Evolutionary conservation across 805 yeast genomes (phyloP).

Genomic region (Starmerella etchellsii): DNA sequence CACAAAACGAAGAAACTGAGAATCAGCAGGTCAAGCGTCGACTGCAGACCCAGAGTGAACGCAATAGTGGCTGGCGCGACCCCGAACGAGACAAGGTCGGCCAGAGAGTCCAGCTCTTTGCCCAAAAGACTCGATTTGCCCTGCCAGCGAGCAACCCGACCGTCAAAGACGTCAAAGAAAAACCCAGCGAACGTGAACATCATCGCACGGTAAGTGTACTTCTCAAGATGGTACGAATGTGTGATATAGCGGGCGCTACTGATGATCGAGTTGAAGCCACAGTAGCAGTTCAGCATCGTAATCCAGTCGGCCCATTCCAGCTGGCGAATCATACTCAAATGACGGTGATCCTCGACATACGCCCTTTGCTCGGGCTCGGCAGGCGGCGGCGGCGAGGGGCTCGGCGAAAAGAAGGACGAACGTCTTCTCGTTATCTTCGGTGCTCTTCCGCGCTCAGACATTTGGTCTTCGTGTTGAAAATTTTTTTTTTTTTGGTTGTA

Average conservation of each 20-base stretch:
- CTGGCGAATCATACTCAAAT: slow-evolving; percentile 58
- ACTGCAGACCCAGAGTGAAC: slow-evolving; percentile 76
- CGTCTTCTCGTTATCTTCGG: slow-evolving; percentile 21
- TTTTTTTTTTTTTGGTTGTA: neutral
- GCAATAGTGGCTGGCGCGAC: slow-evolving; percentile 93
- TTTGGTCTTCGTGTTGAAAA: neutral
- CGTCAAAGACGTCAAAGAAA: slow-evolving; percentile 93
- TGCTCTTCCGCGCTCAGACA: slow-evolving; percentile 13
- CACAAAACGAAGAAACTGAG: slow-evolving; percentile 80
- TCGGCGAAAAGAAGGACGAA: slow-evolving; percentile 28
- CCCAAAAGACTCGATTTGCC: slow-evolving; percentile 89
- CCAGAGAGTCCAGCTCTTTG: slow-evolving; percentile 92
- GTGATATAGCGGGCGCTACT: slow-evolving; percentile 71
- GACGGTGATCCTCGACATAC: slow-evolving; percentile 72
- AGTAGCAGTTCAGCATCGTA: slow-evolving; percentile 84
- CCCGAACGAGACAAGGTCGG: slow-evolving; percentile 88
- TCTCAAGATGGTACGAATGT: slow-evolving; percentile 48
- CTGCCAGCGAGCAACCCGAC: slow-evolving; percentile 89
- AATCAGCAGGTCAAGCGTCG: slow-evolving; percentile 65
- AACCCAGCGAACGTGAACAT: slow-evolving; percentile 80
- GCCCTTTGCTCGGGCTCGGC: slow-evolving; percentile 44
- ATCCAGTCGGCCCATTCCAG: slow-evolving; percentile 94
- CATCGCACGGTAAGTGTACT: slow-evolving; percentile 68
- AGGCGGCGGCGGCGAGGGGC: slow-evolving; percentile 30
- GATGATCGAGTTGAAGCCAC: slow-evolving; percentile 82